These are phyloP conservation scores for Mycena belliarum DNA, from an alignment of 768 basidiomycete species.

Conservation along the genomic window DNA sequence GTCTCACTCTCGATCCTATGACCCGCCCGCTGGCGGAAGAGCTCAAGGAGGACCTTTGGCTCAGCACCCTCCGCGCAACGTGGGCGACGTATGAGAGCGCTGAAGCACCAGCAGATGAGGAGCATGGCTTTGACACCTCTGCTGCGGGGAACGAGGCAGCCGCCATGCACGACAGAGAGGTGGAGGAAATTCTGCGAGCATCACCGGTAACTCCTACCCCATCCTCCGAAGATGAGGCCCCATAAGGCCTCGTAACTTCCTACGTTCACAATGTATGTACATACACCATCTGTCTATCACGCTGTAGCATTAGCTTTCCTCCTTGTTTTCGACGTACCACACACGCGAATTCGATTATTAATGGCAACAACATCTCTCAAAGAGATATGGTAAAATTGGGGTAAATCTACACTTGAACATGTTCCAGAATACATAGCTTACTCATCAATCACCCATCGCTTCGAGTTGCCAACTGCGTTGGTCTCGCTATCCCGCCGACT, in stretches of 20 bases:
- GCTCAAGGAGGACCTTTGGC: conserved; percentile 88
- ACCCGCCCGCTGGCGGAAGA: conserved; percentile 82
- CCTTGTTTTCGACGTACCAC: conserved; percentile 9
- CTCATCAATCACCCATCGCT: conserved; percentile 23
- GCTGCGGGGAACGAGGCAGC: conserved; percentile 58
- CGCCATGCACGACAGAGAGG: conserved; percentile 59
- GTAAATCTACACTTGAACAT: conserved; percentile 10
- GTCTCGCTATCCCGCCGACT: conserved; percentile 32
- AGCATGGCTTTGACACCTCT: conserved; percentile 44
- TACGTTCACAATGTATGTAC: background rate
- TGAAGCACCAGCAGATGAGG: conserved; percentile 51
- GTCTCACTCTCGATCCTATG: conserved; percentile 84
- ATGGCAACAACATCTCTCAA: background rate
- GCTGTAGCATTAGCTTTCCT: conserved; percentile 18
- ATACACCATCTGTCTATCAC: conserved; percentile 2
- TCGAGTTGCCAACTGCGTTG: conserved; percentile 22
- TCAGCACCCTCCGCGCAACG: conserved; percentile 77
- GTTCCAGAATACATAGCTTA: background rate
- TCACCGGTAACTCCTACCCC: conserved; percentile 51
- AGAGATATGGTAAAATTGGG: background rate
- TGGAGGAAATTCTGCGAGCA: conserved; percentile 52
- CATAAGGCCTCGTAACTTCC: no score
- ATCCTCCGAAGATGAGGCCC: conserved; percentile 21
- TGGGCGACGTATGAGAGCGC: conserved; percentile 68
- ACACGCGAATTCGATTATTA: conserved; percentile 10